A percentile compares a stretch with the other conserved stretches of the same genome.
phyloP scores from a whole-genome alignment of 495 filamentous ascomycete genomes.

The Astrothelium subdiscretum region DNA sequence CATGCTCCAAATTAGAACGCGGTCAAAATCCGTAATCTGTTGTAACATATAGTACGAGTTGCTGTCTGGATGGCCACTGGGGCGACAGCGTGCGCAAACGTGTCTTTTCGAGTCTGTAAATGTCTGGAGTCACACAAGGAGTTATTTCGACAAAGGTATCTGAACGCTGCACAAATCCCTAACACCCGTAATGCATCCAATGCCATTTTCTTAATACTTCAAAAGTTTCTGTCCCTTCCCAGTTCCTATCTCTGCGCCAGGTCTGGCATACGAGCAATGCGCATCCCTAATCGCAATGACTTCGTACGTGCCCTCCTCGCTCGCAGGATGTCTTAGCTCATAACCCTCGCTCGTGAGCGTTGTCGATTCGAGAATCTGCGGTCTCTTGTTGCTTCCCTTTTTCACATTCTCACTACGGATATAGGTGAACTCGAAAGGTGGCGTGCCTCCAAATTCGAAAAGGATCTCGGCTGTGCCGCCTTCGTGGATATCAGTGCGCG shows the following conservation, averaged over 20 bases:
- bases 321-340: conserved; percentile 66
- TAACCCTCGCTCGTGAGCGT: conserved; percentile 74
- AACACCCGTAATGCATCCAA: background rate
- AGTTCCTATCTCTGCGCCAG: conserved; percentile 33
- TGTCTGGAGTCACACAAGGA: no score
- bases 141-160: no score
- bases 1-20: no score
- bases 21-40: no score
- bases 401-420: conserved; percentile 73
- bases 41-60: no score
- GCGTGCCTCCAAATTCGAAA: conserved; percentile 89
- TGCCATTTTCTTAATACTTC: conserved; percentile 16
- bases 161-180: background rate
- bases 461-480: conserved; percentile 83
- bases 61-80: no score
- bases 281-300: conserved; percentile 89
- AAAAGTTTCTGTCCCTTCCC: conserved; percentile 28
- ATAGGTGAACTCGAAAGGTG: conserved; percentile 96
- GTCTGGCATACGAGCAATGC: conserved; percentile 73
- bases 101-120: no score
- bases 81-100: no score
- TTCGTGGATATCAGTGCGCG: conserved; percentile 87
- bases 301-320: conserved; percentile 92
- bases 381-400: conserved; percentile 34
- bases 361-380: conserved; percentile 74